Evolutionary conservation across 2,329 filamentous ascomycete genomes (phyloP).

Genomic region (Endoconidiophora polonica): DNA sequence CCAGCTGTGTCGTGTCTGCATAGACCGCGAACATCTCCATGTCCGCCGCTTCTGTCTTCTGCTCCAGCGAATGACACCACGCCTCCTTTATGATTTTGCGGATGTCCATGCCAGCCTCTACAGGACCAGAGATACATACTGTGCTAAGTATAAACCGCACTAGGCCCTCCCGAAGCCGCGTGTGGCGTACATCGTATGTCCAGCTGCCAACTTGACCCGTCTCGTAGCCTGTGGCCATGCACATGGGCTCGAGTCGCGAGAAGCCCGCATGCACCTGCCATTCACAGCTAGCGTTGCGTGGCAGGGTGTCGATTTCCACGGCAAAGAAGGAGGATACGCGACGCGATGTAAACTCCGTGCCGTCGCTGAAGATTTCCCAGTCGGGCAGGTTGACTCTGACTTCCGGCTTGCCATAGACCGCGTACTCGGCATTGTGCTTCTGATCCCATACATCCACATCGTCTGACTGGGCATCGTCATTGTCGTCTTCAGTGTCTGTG

Average conservation of each 20-base stretch:
- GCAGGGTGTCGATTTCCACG: conserved; percentile 60
- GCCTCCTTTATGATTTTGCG: conserved; percentile 11
- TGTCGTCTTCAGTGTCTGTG: conserved; percentile 31
- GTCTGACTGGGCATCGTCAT: conserved; percentile 21
- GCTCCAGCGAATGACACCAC: conserved; percentile 16
- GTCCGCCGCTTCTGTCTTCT: conserved; percentile 13
- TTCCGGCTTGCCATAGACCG: conserved; percentile 23
- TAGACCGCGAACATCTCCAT: conserved; percentile 16
- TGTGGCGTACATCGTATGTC: conserved; percentile 7
- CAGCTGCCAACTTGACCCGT: conserved; percentile 3
- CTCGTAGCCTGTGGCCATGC: conserved; percentile 6
- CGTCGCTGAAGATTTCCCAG: conserved; percentile 28
- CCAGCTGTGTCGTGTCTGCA: conserved; percentile 20
- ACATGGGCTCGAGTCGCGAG: conserved; percentile 16
- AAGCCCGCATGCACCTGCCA: conserved; percentile 62
- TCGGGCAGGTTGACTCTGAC: conserved; percentile 28
- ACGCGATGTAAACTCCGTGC: conserved; percentile 21
- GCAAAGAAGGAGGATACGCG: conserved; percentile 52
- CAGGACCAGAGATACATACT: conserved; percentile 4
- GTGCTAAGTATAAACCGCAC: conserved; percentile 6
- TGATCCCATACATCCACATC: conserved; percentile 53
- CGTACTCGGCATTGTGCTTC: conserved; percentile 38
- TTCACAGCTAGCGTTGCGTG: conserved; percentile 58
- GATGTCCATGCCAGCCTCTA: conserved; percentile 9
- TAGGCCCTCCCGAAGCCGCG: conserved; percentile 6